Evolutionary conservation across 331 rosid genomes (phyloP), one percentile per base, ranked within the genome.

Genomic region (Acacia concinna): DNA sequence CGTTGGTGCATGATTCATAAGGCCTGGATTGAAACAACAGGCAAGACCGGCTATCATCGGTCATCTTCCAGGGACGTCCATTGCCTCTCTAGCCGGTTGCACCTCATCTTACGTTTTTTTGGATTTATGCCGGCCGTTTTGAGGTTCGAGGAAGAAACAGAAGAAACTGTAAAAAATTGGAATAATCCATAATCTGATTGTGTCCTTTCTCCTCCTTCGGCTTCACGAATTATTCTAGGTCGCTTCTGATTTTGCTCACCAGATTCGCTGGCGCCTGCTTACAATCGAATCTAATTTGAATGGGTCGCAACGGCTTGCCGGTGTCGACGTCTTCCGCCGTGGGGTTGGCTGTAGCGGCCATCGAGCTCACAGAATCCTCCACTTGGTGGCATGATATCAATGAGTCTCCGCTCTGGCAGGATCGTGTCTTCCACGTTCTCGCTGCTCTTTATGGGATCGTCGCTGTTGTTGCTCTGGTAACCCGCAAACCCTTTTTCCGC

Each of bases 301-400:
- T 89, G 94, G 87, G 73, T 71, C 87, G 78, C 49, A 67, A 78
- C 81, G 85, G 81, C 78, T 63, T 78, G 69, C 83, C 83, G 79
- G 78, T 68, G 11, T 68, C 74, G 54, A 13, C 60, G 72, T 67
- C 81, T n/a, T 66, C 27, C 81, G 64, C 52, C 12, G 65, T 43
- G 62, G 43, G 85, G 87, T 43, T 82, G 85, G 89, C 84, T 84
- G 87, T 86, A 68, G 69, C 81, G 15, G 91, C 94, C 21, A 68
- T 84, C 66, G 66, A 81, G 79, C 84, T 94, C 34, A 87, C 84
- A 4, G 89, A 85, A 13, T 83, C 97, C 8, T 81, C 91, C 32
- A 81, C 65, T 81, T 96, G 98, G 98, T 96, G 99, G 99, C 85
- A 83, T 37, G 91, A 90, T 30, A 86, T 96, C 88, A 91, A 96